These are phyloP conservation scores for Coprinopsis strossmayeri DNA, from an alignment of 768 basidiomycete genomes.

Conservation along the genomic window DNA sequence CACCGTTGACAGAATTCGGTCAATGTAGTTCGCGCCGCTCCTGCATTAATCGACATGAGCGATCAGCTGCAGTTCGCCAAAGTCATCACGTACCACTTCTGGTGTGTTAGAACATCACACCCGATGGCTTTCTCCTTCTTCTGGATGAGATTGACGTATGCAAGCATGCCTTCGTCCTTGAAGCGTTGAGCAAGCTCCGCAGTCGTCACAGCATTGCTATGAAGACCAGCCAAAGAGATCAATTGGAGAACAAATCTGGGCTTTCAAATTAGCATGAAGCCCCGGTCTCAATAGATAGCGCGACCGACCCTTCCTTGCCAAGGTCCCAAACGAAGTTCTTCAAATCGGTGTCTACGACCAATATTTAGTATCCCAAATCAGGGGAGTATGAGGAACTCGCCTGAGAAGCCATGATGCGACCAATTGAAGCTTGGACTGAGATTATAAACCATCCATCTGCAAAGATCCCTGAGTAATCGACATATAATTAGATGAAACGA, in stretches of 20 bases:
- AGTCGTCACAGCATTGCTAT: constrained; percentile 73
- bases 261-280: constrained; percentile 8
- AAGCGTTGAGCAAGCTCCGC: constrained; percentile 75
- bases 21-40: constrained; percentile 90
- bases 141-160: constrained; percentile 86
- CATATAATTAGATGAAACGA: background rate
- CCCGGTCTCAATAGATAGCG: no score
- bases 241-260: constrained; percentile 83
- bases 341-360: constrained; percentile 53
- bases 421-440: constrained; percentile 94
- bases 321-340: constrained; percentile 89
- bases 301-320: constrained; percentile 69
- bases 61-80: background rate
- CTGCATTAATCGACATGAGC: constrained; percentile 29
- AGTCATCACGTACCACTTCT: constrained; percentile 65
- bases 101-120: constrained; percentile 87
- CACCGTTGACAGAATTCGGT: constrained; percentile 76
- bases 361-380: constrained; percentile 2
- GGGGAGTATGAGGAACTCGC: constrained; percentile 28
- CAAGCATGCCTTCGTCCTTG: constrained; percentile 88
- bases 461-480: constrained; percentile 2
- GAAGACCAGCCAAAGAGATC: constrained; percentile 85
- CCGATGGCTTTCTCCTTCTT: constrained; percentile 83
- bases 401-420: constrained; percentile 74
- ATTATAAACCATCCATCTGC: constrained; percentile 86